Percentiles rank a stretch among this genome's conserved stretches.
Evolutionary conservation across 768 basidiomycete genomes (phyloP).

Genomic region (Sarcodon aspratus): DNA sequence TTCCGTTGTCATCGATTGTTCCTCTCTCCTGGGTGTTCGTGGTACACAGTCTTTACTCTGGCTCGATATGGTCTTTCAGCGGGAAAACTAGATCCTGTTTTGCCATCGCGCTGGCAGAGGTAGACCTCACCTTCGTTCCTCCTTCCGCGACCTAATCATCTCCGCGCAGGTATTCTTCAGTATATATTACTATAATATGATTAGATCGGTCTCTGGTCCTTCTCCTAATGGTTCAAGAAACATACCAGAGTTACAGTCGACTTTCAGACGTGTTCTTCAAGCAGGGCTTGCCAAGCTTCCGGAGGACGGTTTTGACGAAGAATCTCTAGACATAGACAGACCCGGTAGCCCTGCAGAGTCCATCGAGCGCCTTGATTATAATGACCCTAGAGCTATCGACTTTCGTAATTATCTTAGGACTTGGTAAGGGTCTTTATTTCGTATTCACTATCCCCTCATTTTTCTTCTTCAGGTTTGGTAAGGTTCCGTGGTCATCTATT

Average conservation of each 20-base stretch:
- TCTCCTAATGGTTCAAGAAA: slow-evolving; percentile 34
- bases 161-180: slow-evolving; percentile 54
- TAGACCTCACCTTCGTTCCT: slow-evolving; percentile 15
- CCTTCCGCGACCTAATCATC: neutral
- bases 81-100: slow-evolving; percentile 30
- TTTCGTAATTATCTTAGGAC: slow-evolving; percentile 59
- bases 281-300: slow-evolving; percentile 49
- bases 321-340: slow-evolving; percentile 32
- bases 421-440: slow-evolving; percentile 20
- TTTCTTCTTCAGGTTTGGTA: slow-evolving; percentile 49
- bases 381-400: slow-evolving; percentile 65
- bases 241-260: slow-evolving; percentile 41
- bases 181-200: slow-evolving; percentile 46
- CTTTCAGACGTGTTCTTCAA: slow-evolving; percentile 53
- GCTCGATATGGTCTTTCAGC: slow-evolving; percentile 28
- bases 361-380: slow-evolving; percentile 40
- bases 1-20: slow-evolving; percentile 52
- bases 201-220: slow-evolving; percentile 33
- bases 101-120: slow-evolving; percentile 47
- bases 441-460: slow-evolving; percentile 1
- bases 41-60: slow-evolving; percentile 31
- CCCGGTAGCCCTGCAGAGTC: slow-evolving; percentile 54
- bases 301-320: slow-evolving; percentile 42
- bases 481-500: slow-evolving; percentile 64
- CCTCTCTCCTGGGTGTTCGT: slow-evolving; percentile 60